Evolutionary conservation across 257 asterid genomes (phyloP).

Genomic region (Hygrophila difformis): DNA sequence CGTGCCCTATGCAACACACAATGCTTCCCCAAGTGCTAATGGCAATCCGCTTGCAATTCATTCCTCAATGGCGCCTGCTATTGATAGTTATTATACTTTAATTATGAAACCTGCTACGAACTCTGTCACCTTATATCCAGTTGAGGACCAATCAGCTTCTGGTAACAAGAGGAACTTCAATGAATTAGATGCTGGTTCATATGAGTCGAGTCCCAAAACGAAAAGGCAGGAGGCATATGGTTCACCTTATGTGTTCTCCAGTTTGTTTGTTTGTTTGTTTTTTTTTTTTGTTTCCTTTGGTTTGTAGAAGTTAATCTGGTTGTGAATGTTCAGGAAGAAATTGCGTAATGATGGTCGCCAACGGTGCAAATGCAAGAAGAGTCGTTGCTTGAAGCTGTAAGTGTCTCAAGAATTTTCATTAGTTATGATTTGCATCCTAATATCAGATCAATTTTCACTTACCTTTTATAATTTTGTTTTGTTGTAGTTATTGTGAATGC

Average conservation of each 20-base stretch:
- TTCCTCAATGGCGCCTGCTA: slow-evolving; percentile 20
- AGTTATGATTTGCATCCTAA: slow-evolving; percentile 11
- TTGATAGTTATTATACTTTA: slow-evolving; percentile 19
- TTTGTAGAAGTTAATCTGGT: slow-evolving; percentile 14
- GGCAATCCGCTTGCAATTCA: slow-evolving; percentile 17
- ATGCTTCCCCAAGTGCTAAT: slow-evolving; percentile 22
- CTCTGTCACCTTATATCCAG: slow-evolving; percentile 23
- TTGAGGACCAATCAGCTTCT: slow-evolving; percentile 28
- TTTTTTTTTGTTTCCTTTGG: slow-evolving; percentile 7
- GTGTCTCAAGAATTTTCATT: slow-evolving; percentile 16
- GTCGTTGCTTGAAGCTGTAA: slow-evolving; percentile 78
- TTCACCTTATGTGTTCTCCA: slow-evolving; percentile 3
- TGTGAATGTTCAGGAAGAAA: slow-evolving; percentile 38
- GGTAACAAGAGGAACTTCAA: slow-evolving; percentile 25
- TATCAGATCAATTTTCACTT: slow-evolving; percentile 4
- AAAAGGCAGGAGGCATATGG: slow-evolving; percentile 52
- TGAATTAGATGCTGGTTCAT: slow-evolving; percentile 25
- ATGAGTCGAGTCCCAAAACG: slow-evolving; percentile 38
- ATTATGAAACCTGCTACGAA: slow-evolving; percentile 23
- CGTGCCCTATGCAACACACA: slow-evolving; percentile 22
- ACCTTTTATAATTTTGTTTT: slow-evolving; percentile 18
- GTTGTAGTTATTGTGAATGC: slow-evolving; percentile 74
- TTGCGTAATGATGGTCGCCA: slow-evolving; percentile 45
- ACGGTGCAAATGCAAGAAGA: slow-evolving; percentile 77
- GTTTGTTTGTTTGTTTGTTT: slow-evolving; percentile 6